phyloP scores from a whole-genome alignment of 164 flowering plant genomes.

The Vitis rotundifolia region DNA sequence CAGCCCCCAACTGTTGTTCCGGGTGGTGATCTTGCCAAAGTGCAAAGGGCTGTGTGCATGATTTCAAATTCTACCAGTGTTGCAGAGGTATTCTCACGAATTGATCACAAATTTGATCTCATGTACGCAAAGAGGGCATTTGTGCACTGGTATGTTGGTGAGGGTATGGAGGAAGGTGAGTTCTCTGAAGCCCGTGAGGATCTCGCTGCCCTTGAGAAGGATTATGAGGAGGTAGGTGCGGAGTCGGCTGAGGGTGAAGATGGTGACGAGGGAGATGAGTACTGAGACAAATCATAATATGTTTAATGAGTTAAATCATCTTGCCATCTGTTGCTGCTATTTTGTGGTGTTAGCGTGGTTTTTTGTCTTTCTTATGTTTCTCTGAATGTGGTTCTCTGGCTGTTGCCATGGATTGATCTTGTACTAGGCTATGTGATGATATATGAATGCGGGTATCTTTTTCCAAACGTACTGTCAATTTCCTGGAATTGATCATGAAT shows the following conservation, averaged over 20 bases:
- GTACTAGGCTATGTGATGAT: conserved; percentile 1
- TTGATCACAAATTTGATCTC: conserved; percentile 65
- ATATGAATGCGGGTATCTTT: conserved; percentile 1
- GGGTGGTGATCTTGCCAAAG: conserved; percentile 67
- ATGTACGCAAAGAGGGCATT: conserved; percentile 62
- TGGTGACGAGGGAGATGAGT: conserved; percentile 50
- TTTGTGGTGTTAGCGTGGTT: not conserved
- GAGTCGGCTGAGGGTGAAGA: conserved; percentile 64
- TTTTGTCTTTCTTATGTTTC: not conserved
- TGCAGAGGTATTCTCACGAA: conserved; percentile 67
- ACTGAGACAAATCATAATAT: conserved; percentile 23
- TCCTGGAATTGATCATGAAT: too few relatives aligned
- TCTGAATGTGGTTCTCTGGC: not conserved
- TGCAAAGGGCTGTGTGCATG: conserved; percentile 71
- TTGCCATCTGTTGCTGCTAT: not conserved
- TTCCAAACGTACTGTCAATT: too few relatives aligned
- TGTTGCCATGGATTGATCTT: not conserved
- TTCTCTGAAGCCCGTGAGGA: conserved; percentile 69
- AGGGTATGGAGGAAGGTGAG: conserved; percentile 73
- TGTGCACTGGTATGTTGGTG: conserved; percentile 58
- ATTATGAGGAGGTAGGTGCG: conserved; percentile 68
- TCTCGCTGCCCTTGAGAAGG: conserved; percentile 67
- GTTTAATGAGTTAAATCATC: not conserved
- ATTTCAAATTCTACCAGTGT: conserved; percentile 73
- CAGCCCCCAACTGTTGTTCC: conserved; percentile 69